A percentile compares a stretch with the other conserved stretches of the same genome.
Conservation (phyloP, 495 filamentous ascomycete species). For the Sporormia fimetaria region DNA sequence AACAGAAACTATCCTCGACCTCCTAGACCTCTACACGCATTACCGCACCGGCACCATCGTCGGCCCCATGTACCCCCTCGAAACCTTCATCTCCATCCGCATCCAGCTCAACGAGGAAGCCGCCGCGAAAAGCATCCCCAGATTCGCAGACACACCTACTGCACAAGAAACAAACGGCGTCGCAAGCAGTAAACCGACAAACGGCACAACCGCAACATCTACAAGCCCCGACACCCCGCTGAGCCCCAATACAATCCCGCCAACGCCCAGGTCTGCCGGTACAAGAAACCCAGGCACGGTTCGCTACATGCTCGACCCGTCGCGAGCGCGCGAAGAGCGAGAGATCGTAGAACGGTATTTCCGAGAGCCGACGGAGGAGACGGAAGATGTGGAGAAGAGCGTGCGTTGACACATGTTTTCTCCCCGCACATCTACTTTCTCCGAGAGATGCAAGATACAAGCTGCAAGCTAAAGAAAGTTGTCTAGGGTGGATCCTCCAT, state of each 20-base stretch:
- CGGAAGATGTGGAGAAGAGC: no score
- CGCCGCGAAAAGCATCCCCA: constrained; percentile 41
- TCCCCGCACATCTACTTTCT: no score
- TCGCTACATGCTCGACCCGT: constrained; percentile 81
- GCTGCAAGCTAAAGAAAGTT: no score
- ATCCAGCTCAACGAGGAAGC: constrained; percentile 75
- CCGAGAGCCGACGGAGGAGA: no score
- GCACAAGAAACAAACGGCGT: constrained; percentile 28
- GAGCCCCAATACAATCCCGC: constrained; percentile 22
- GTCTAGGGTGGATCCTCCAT: no score
- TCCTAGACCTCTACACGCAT: constrained; percentile 80
- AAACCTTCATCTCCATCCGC: constrained; percentile 69
- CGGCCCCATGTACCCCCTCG: constrained; percentile 55
- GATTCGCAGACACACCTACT: constrained; percentile 26
- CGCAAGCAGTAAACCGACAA: no score
- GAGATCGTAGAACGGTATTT: constrained; percentile 51
- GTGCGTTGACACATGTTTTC: no score
- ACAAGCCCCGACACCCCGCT: constrained; percentile 25
- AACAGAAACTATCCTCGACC: constrained; percentile 68
- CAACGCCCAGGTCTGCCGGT: constrained; percentile 30
- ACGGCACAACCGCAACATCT: constrained; percentile 24
- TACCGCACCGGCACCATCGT: constrained; percentile 60
- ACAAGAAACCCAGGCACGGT: constrained; percentile 60
- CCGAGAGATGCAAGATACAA: no score
- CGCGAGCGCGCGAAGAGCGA: constrained; percentile 60